phyloP scores from a whole-genome alignment of 257 asterid genomes.

The Leonotis leonurus region DNA sequence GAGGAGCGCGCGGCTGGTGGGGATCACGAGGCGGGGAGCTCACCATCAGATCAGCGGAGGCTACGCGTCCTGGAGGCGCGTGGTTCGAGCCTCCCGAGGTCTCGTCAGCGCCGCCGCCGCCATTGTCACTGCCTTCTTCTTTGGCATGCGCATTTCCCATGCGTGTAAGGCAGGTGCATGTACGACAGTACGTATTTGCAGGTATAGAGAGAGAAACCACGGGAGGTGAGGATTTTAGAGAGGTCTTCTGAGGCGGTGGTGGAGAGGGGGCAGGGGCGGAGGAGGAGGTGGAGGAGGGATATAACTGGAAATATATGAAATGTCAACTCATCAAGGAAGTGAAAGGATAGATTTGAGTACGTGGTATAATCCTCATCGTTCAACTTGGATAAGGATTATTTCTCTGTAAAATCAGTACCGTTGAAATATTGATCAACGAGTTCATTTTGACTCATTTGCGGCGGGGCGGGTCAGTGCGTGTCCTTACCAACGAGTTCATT shows the following conservation, averaged over 20 bases:
- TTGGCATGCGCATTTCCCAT: slow-evolving; percentile 80
- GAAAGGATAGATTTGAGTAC: slow-evolving; percentile 35
- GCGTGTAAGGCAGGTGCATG: not conserved
- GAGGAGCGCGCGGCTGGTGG: slow-evolving; percentile 48
- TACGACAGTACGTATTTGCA: not conserved
- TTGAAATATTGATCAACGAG: not conserved
- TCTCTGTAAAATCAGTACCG: slow-evolving; percentile 16
- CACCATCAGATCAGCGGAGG: slow-evolving; percentile 57
- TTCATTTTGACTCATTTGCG: slow-evolving; percentile 16
- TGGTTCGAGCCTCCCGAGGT: slow-evolving; percentile 28
- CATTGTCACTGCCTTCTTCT: slow-evolving; percentile 33
- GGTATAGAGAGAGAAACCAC: slow-evolving; percentile 12
- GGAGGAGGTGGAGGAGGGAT: slow-evolving; percentile 8
- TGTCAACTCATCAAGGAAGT: slow-evolving; percentile 5
- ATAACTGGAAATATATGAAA: slow-evolving; percentile 9
- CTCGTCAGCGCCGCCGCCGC: slow-evolving; percentile 23
- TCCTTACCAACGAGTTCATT: not conserved
- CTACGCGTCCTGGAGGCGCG: slow-evolving; percentile 34
- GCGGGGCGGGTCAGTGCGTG: slow-evolving; percentile 19
- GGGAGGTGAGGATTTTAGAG: slow-evolving; percentile 5
- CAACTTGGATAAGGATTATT: slow-evolving; percentile 43
- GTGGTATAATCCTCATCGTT: slow-evolving; percentile 38
- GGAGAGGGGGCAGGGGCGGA: not conserved
- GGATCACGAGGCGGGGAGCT: slow-evolving; percentile 61
- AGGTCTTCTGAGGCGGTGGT: slow-evolving; percentile 16